A percentile compares a stretch with the other conserved stretches of the same genome.
Conservation (phyloP, 2,329 filamentous ascomycete species). For the Colletotrichum sublineola region DNA sequence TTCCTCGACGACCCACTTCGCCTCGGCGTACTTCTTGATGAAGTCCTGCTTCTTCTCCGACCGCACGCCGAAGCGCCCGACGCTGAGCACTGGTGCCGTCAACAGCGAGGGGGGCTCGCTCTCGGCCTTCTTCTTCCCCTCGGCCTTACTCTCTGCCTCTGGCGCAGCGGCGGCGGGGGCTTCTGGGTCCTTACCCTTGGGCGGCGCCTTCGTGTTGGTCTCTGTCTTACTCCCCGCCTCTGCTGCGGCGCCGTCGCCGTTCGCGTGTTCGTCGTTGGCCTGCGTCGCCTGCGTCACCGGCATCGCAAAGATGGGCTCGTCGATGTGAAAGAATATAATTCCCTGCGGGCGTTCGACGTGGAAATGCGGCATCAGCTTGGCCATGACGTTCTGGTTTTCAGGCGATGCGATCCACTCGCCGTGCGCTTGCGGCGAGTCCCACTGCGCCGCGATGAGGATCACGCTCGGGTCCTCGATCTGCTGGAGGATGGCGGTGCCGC, state of each 20-base stretch:
- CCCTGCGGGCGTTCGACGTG: constrained; percentile 48
- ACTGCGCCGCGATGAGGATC: constrained; percentile 60
- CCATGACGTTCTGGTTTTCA: constrained; percentile 55
- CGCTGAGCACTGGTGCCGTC: constrained; percentile 51
- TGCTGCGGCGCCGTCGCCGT: neutral
- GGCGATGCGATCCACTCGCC: constrained; percentile 58
- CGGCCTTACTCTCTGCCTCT: constrained; percentile 20
- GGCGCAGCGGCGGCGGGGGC: constrained; percentile 1
- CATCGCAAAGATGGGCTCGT: constrained; percentile 48
- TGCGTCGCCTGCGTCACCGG: neutral
- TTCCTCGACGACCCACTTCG: constrained; percentile 50
- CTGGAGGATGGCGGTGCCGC: constrained; percentile 51
- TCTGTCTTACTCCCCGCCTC: neutral
- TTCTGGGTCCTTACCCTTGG: constrained; percentile 31
- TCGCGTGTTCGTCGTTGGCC: constrained; percentile 12
- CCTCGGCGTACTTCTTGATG: constrained; percentile 50
- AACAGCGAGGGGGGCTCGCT: constrained; percentile 30
- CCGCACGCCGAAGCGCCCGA: constrained; percentile 53
- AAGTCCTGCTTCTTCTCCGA: constrained; percentile 51
- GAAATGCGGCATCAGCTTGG: constrained; percentile 51
- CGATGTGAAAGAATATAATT: constrained; percentile 58
- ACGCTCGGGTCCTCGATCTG: constrained; percentile 53
- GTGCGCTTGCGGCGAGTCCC: constrained; percentile 59
- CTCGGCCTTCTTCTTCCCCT: constrained; percentile 33
- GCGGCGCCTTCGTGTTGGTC: neutral